phyloP scores from a whole-genome alignment of 2,329 filamentous ascomycete genomes.

The Aurifilum marmelostoma region DNA sequence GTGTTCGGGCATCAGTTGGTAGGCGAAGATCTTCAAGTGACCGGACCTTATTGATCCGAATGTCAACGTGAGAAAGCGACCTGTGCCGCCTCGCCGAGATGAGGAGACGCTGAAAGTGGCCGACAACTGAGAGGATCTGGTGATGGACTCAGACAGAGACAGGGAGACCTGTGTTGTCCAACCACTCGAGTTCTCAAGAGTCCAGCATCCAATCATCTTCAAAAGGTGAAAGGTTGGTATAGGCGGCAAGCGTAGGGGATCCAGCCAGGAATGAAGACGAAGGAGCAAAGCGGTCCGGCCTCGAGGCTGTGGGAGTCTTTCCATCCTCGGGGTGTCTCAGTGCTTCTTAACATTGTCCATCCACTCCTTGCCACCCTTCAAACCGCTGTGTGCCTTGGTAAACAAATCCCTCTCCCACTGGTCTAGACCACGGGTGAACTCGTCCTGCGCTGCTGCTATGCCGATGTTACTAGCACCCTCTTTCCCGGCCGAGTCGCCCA shows the following conservation, averaged over 20 bases:
- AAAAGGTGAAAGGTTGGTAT: background rate
- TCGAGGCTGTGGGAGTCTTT: too few relatives aligned
- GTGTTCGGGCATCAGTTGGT: background rate
- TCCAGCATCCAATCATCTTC: background rate
- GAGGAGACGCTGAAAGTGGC: background rate
- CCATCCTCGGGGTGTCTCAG: too few relatives aligned
- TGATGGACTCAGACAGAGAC: background rate
- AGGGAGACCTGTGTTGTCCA: background rate
- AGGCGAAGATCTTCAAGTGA: background rate
- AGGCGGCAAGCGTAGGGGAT: background rate
- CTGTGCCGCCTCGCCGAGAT: background rate
- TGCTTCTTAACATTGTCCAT: conserved; percentile 62
- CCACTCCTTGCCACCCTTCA: conserved; percentile 72
- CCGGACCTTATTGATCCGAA: background rate
- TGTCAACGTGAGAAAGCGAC: background rate
- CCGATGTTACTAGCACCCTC: conserved; percentile 65
- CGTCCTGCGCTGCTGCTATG: conserved; percentile 67
- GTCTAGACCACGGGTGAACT: conserved; percentile 86
- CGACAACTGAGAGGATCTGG: background rate
- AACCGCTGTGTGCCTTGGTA: conserved; percentile 72
- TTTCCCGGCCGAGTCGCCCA: conserved; percentile 69
- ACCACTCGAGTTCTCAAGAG: background rate
- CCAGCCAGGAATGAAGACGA: background rate
- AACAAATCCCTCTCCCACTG: conserved; percentile 85
- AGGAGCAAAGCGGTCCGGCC: background rate